phyloP scores from a whole-genome alignment of 345 rosid genomes.

The Eucalyptus polybractea region DNA sequence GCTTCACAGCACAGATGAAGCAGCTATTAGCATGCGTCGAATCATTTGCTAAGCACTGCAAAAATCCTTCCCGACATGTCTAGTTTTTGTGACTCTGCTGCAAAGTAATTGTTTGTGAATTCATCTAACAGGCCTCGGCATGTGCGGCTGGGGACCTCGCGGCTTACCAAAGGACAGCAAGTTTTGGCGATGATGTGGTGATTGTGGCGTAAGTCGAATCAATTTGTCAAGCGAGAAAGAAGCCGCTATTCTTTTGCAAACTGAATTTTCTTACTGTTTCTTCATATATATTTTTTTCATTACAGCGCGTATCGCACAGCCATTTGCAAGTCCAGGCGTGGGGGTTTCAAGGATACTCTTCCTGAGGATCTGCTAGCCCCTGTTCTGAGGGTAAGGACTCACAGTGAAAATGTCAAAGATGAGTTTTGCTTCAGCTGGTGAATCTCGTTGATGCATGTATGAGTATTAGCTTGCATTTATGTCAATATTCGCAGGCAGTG shows the following conservation, averaged over 20 bases:
- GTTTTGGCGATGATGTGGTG: constrained; percentile 77
- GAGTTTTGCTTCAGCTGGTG: background rate
- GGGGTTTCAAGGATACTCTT: constrained; percentile 88
- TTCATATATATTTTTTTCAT: background rate
- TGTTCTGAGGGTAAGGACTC: constrained; percentile 60
- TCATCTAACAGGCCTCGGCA: constrained; percentile 29
- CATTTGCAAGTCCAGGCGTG: constrained; percentile 79
- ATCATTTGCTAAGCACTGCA: background rate
- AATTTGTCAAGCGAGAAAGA: background rate
- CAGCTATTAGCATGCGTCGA: background rate
- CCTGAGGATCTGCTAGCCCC: constrained; percentile 78
- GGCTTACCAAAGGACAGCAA: constrained; percentile 55
- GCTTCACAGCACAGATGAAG: background rate
- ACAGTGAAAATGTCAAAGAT: background rate
- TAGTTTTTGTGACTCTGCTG: background rate
- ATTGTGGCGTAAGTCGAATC: constrained; percentile 69
- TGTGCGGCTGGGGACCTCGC: constrained; percentile 59
- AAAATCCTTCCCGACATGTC: background rate
- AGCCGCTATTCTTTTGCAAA: background rate
- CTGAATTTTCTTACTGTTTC: background rate
- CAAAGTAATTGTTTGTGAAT: background rate
- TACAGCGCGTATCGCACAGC: constrained; percentile 84
- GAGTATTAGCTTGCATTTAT: background rate
- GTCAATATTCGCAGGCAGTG: constrained; percentile 34
- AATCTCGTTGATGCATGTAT: background rate